These are phyloP conservation scores for Starmerella vaccinii DNA, from an alignment of 805 yeast genomes.

Conservation along the genomic window DNA sequence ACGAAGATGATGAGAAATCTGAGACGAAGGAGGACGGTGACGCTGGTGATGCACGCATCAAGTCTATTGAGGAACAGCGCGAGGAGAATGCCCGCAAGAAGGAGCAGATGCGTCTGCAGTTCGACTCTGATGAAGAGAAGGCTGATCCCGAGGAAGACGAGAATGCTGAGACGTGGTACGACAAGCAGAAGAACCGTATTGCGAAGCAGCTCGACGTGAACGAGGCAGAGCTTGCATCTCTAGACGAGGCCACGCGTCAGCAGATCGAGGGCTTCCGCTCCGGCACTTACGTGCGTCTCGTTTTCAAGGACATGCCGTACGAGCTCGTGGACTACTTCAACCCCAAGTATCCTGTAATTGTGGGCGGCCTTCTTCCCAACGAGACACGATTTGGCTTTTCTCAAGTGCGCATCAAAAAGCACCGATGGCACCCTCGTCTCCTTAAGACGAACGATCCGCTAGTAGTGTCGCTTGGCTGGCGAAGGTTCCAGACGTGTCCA, in stretches of 20 bases:
- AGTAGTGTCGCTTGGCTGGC: slow-evolving; percentile 91
- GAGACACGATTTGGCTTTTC: slow-evolving; percentile 88
- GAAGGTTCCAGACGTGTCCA: slow-evolving; percentile 95
- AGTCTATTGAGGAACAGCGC: slow-evolving; percentile 63
- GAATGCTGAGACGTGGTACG: slow-evolving; percentile 95
- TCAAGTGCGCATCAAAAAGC: slow-evolving; percentile 91
- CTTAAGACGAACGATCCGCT: slow-evolving; percentile 92
- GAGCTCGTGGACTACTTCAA: slow-evolving; percentile 82
- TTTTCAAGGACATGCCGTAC: slow-evolving; percentile 72
- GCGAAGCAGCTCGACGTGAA: slow-evolving; percentile 93
- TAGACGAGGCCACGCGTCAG: slow-evolving; percentile 68
- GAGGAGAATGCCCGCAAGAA: slow-evolving; percentile 77
- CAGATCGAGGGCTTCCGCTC: slow-evolving; percentile 86
- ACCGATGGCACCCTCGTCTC: slow-evolving; percentile 97
- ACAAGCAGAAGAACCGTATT: slow-evolving; percentile 91
- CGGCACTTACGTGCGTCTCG: slow-evolving; percentile 86
- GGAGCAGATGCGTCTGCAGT: slow-evolving; percentile 76
- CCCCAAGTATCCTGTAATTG: slow-evolving; percentile 70
- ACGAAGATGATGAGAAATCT: slow-evolving; percentile 27
- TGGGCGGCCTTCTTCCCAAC: slow-evolving; percentile 85
- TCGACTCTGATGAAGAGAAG: slow-evolving; percentile 68
- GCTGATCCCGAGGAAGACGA: slow-evolving; percentile 69
- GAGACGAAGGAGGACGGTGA: slow-evolving; percentile 26
- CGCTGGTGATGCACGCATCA: slow-evolving; percentile 28
- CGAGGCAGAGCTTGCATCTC: slow-evolving; percentile 50